Percentiles rank a stretch among this genome's conserved stretches.
Conservation (phyloP, 2,329 filamentous ascomycete genomes). For the Sordariomycetes sp. region DNA sequence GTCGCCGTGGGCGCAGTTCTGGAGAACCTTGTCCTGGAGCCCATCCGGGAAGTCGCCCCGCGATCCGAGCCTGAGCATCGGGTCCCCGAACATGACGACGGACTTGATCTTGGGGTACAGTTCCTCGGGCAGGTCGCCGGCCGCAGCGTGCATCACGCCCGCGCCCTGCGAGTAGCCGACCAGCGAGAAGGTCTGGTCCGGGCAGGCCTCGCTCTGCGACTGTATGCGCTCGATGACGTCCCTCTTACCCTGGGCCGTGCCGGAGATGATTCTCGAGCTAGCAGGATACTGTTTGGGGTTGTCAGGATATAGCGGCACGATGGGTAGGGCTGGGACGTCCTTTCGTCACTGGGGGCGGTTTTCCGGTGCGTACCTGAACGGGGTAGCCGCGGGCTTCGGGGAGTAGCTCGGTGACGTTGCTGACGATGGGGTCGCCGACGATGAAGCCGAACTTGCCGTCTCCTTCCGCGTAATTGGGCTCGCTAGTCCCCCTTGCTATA, state of each 20-base stretch:
- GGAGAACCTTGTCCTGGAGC: slow-evolving; percentile 5
- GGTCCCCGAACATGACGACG: slow-evolving; percentile 8
- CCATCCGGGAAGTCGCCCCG: slow-evolving; percentile 2
- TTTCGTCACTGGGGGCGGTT: neutral
- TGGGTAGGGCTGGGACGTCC: neutral
- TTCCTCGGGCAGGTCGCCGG: neutral
- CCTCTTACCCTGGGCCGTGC: neutral
- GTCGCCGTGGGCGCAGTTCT: slow-evolving; percentile 6
- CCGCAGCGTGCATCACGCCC: slow-evolving; percentile 6
- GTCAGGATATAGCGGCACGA: neutral
- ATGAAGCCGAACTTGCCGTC: slow-evolving; percentile 8
- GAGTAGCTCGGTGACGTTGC: slow-evolving; percentile 7
- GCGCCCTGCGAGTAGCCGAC: slow-evolving; percentile 10
- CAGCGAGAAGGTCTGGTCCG: slow-evolving; percentile 8
- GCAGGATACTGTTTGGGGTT: neutral
- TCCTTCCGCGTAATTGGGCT: slow-evolving; percentile 5
- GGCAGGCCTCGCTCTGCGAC: slow-evolving; percentile 5
- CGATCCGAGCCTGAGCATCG: neutral
- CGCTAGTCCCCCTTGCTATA: slow-evolving; percentile 7
- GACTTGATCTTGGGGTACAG: slow-evolving; percentile 6
- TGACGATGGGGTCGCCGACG: slow-evolving; percentile 8
- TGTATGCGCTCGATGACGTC: slow-evolving; percentile 7
- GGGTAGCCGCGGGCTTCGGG: slow-evolving; percentile 8
- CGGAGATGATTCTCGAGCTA: neutral
- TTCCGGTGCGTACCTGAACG: slow-evolving; percentile 6